Evolutionary conservation across 2,329 filamentous ascomycete genomes (phyloP).

Genomic region (Cytospora piceicola): DNA sequence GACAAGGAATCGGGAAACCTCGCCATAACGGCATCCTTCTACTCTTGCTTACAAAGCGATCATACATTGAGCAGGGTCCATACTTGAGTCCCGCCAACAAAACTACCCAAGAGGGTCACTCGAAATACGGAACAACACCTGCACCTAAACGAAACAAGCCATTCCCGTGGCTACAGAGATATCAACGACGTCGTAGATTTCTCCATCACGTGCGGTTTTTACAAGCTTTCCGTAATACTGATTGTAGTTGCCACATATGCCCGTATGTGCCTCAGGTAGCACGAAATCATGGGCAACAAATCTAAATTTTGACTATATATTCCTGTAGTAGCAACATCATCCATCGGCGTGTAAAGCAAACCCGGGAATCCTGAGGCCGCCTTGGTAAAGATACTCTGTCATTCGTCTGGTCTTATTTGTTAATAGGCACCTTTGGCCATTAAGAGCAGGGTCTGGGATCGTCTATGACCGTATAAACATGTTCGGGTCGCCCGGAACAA

Average conservation of each 20-base stretch:
- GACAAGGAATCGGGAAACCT: slow-evolving; percentile 27
- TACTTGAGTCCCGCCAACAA: neutral
- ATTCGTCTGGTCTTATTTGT: neutral
- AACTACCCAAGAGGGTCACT: neutral
- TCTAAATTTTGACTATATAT: neutral
- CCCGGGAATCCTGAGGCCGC: neutral
- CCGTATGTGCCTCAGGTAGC: neutral
- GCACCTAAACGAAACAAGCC: neutral
- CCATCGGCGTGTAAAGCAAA: neutral
- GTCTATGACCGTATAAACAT: neutral
- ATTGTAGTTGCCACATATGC: neutral
- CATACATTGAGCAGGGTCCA: neutral
- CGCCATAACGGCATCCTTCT: slow-evolving; percentile 7
- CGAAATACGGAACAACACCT: neutral
- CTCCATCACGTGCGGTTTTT: neutral
- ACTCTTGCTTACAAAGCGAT: neutral
- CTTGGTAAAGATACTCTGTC: neutral
- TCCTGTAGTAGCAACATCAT: neutral
- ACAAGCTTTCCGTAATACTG: neutral
- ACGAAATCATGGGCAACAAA: neutral
- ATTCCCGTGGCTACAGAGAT: neutral
- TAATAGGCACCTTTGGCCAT: too few relatives aligned
- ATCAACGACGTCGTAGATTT: neutral
- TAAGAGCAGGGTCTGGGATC: neutral
- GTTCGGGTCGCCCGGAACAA: neutral